phyloP scores from a whole-genome alignment of 1,284 basidiomycete genomes.

The Marasmius oreades region DNA sequence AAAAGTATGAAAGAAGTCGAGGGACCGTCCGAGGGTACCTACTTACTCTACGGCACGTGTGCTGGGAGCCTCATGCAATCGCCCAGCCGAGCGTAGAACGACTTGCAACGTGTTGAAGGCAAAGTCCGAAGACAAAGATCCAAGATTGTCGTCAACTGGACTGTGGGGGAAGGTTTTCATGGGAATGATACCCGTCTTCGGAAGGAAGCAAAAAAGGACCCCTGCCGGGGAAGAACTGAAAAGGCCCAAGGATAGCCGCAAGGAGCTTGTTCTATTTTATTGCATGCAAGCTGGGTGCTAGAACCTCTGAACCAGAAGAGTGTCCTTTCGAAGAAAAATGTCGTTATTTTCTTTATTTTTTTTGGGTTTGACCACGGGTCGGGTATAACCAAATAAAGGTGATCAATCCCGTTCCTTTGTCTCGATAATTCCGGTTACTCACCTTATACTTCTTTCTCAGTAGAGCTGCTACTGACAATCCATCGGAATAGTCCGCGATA shows the following conservation, averaged over 20 bases:
- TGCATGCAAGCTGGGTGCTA: not conserved
- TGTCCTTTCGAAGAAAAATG: not conserved
- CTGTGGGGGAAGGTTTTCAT: not conserved
- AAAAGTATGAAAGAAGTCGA: not conserved
- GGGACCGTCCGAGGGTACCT: not conserved
- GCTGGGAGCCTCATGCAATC: not conserved
- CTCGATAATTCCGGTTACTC: not conserved
- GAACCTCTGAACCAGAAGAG: constrained; percentile 5
- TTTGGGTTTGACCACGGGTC: not conserved
- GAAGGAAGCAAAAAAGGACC: not conserved
- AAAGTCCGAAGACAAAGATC: not conserved
- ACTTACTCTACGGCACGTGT: not conserved
- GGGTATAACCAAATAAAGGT: not conserved
- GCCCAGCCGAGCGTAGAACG: not conserved
- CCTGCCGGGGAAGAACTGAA: not conserved
- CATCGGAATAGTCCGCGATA: not conserved
- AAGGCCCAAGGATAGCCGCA: too few relatives aligned
- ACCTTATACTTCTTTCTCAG: not conserved
- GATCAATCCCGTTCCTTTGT: constrained; percentile 3
- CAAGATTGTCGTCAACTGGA: not conserved
- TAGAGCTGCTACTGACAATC: not conserved
- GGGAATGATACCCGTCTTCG: not conserved
- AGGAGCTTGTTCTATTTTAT: too few relatives aligned
- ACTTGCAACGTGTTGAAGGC: constrained; percentile 1
- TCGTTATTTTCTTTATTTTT: not conserved